Evolutionary conservation across 1,284 basidiomycete genomes (phyloP), one percentile per base, ranked within the genome.

Genomic region (Fomitiporia mediterranea): DNA sequence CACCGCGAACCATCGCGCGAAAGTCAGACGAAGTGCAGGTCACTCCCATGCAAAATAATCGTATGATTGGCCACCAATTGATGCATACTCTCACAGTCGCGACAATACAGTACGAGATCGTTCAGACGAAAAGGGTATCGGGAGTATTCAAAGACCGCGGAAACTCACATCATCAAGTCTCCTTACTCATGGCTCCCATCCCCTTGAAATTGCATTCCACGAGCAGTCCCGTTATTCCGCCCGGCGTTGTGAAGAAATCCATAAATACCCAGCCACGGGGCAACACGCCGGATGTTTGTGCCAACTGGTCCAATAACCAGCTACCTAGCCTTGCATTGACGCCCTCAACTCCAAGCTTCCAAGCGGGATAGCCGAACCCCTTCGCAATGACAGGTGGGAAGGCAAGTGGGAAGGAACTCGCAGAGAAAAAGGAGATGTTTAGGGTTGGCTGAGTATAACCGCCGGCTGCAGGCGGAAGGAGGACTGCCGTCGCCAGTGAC

Each of bases 391-490:
- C 72, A 6, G 84, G 81, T 8, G 91, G 90, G 21, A 86, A 71
- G 0, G 90, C 87, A 21, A 92, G 72, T 1, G 91, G 91, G 67
- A 92, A 80, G n/a, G 82, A 83, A 0, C 86, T 75, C 0, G 87
- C 92, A n/a, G 89, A 91, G 63, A 88, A 79, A 71, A 81, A 95
- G 0, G 86, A 79, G 44, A 95, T 83, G 17, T 82, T 79, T 27
- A 90, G 74, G 0, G 75, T 72, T 1, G 78, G 80, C 32, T 65
- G 69, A 0, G 74, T 67, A 4, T 73, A 66, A 27, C 70, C 62
- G 25, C 70, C 64, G 0, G 68, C 28, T 2, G 76, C 72, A 19
- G 77, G 72, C 0, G 59, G 61, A n/a, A 81, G 62, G 11, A 91
- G 77, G 23, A 81, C 72, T 30, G 73, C 62, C 4, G 80, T 79